Evolutionary conservation across 2,329 filamentous ascomycete genomes (phyloP), one percentile per base, ranked within the genome.

Genomic region (Aspergillus fumigatus): DNA sequence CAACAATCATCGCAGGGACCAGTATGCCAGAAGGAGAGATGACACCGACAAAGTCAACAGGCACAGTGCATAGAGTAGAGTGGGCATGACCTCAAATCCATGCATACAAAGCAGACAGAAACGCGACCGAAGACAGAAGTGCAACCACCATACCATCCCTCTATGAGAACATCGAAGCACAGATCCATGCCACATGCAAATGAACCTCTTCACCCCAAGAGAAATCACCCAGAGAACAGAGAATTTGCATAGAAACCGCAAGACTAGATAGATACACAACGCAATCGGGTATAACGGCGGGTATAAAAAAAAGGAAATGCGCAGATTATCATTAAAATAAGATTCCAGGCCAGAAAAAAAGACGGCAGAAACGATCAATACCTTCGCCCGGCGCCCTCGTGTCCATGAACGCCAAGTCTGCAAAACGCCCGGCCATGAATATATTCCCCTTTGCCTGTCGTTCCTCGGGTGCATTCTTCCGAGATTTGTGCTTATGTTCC

Each of bases 261-360:
- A 62, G 52, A 58, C 55, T 58, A 49, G 35, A 61, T 58, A 49
- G 35, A 61, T 48, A 50, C 53, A 56, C 41, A 61, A 60, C 58
- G 61, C 49, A 59, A 68, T 61, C 59, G 66, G 65, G 67, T 66
- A 70, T 68, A 71, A 68, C 63, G 71, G 59, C 64, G 70, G 70
- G 70, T 73, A 73, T 73, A 70, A 62, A 62, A 23, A 23, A 67
- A 66, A 61, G 50, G 56, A 67, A 57, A 62, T 64, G 64, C 63
- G 60, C 65, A 62, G 62, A 69, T 70, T 66, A 70, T 65, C 63
- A 69, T 67, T 71, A 69, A 58, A 58, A 60, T 58, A 58, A 56
- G 50, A 60, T 56, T 60, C 61, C 54, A 51, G 47, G 25, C 21
- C 55, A 61, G 59, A 56, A 56, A 56, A 56, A 57, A 60, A 57